A percentile compares a stretch with the other conserved stretches of the same genome.
These are phyloP conservation scores for Rhodofomes roseus DNA, from an alignment of 1,284 basidiomycete species.

Conservation along the genomic window DNA sequence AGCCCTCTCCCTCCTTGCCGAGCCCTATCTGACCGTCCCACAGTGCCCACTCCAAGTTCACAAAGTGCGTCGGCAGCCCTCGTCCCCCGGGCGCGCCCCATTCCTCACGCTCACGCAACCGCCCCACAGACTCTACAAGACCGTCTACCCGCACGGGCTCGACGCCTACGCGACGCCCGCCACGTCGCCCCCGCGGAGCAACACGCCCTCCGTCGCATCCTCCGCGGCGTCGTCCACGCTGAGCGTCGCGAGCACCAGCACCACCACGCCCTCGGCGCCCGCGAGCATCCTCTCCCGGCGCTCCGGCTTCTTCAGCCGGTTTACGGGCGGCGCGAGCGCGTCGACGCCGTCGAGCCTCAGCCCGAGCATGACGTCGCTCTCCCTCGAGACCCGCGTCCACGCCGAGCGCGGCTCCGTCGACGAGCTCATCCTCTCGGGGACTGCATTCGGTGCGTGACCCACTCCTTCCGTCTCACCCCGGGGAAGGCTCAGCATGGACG, in stretches of 20 bases:
- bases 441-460: constrained; percentile 58
- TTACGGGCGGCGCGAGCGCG: constrained; percentile 22
- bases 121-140: constrained; percentile 58
- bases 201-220: constrained; percentile 32
- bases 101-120: background rate
- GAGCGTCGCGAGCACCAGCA: constrained; percentile 22
- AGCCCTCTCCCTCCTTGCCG: background rate
- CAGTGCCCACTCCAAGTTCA: constrained; percentile 72
- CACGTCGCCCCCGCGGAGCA: constrained; percentile 32
- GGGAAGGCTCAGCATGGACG: constrained; percentile 1
- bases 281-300: constrained; percentile 12
- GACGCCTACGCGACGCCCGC: constrained; percentile 48
- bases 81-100: background rate
- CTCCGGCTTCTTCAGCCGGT: constrained; percentile 38
- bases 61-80: constrained; percentile 42
- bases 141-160: constrained; percentile 66
- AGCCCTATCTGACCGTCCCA: constrained; percentile 1
- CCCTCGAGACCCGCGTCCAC: background rate
- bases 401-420: constrained; percentile 53
- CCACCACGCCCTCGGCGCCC: background rate
- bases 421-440: constrained; percentile 67
- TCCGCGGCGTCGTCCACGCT: constrained; percentile 26
- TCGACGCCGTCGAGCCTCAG: constrained; percentile 18
- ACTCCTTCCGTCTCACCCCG: background rate
- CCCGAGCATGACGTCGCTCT: constrained; percentile 4